Evolutionary conservation across 2,329 filamentous ascomycete genomes (phyloP).

Genomic region (Chaetomium globosum): DNA sequence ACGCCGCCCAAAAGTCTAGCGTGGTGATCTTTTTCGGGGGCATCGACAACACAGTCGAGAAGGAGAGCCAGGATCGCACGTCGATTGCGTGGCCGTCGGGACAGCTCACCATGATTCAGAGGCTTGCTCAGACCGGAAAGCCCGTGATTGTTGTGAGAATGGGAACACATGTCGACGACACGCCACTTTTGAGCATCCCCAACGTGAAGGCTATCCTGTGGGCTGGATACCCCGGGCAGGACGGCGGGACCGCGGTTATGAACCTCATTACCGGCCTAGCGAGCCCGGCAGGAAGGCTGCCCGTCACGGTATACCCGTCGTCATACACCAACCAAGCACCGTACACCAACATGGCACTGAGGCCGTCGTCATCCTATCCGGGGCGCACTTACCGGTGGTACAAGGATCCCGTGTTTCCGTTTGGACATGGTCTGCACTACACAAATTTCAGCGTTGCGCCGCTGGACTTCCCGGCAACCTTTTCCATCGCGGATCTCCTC

Average conservation of each 20-base stretch:
- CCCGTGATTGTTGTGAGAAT: constrained; percentile 56
- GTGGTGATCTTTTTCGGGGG: constrained; percentile 59
- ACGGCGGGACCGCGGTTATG: constrained; percentile 58
- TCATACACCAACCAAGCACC: constrained; percentile 53
- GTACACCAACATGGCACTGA: constrained; percentile 59
- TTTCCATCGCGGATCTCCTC: constrained; percentile 45
- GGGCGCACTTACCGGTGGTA: constrained; percentile 65
- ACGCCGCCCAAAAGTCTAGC: constrained; percentile 42
- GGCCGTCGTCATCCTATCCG: constrained; percentile 42
- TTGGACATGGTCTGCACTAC: constrained; percentile 61
- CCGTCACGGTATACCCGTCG: constrained; percentile 59
- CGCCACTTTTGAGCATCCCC: constrained; percentile 50
- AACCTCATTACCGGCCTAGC: constrained; percentile 55
- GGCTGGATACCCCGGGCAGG: constrained; percentile 63
- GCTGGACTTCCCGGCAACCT: constrained; percentile 30
- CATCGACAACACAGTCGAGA: constrained; percentile 55
- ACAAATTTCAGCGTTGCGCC: constrained; percentile 47
- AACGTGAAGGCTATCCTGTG: constrained; percentile 58
- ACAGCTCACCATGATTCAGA: constrained; percentile 55
- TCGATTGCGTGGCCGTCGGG: constrained; percentile 55
- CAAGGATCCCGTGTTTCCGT: constrained; percentile 53
- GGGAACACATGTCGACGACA: constrained; percentile 56
- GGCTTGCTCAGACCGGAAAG: constrained; percentile 50
- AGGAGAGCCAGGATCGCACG: constrained; percentile 55
- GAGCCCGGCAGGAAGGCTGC: constrained; percentile 57